phyloP scores from a whole-genome alignment of 495 filamentous ascomycete genomes.

The Talaromyces nanjingensis region DNA sequence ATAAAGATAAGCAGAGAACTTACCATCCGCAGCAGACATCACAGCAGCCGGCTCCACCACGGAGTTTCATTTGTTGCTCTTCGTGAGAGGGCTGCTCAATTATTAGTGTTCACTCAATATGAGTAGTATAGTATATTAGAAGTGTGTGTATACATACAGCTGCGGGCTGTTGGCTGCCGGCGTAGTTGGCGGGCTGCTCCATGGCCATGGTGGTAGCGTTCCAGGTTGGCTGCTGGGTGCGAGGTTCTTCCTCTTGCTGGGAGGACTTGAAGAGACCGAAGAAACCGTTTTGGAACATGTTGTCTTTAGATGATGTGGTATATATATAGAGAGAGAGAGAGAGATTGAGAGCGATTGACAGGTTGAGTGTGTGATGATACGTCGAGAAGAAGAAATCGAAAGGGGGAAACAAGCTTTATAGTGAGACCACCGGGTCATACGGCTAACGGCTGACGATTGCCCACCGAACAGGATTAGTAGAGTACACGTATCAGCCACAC shows the following conservation, averaged over 20 bases:
- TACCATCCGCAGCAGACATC: conserved; percentile 42
- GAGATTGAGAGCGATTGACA: neutral
- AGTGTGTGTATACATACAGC: neutral
- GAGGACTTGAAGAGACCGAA: conserved; percentile 31
- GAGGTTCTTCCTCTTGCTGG: conserved; percentile 20
- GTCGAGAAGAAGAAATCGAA: neutral
- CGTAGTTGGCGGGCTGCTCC: conserved; percentile 27
- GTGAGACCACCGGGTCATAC: neutral
- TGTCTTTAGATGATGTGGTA: neutral
- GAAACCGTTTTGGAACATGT: conserved; percentile 30
- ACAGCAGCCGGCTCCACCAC: conserved; percentile 30
- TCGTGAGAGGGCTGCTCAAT: conserved; percentile 26
- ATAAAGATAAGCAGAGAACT: conserved; percentile 11
- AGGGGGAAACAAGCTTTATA: neutral
- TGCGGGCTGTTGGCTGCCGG: neutral
- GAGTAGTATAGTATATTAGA: neutral
- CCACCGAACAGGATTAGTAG: neutral
- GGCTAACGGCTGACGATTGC: neutral
- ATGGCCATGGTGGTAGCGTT: conserved; percentile 26
- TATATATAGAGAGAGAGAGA: neutral
- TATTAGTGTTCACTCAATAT: neutral
- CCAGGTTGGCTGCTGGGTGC: conserved; percentile 18
- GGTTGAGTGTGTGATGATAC: neutral
- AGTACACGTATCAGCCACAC: neutral
- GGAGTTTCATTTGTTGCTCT: conserved; percentile 32